phyloP scores from a whole-genome alignment of 2,329 filamentous ascomycete genomes.

The Aplosporella prunicola region DNA sequence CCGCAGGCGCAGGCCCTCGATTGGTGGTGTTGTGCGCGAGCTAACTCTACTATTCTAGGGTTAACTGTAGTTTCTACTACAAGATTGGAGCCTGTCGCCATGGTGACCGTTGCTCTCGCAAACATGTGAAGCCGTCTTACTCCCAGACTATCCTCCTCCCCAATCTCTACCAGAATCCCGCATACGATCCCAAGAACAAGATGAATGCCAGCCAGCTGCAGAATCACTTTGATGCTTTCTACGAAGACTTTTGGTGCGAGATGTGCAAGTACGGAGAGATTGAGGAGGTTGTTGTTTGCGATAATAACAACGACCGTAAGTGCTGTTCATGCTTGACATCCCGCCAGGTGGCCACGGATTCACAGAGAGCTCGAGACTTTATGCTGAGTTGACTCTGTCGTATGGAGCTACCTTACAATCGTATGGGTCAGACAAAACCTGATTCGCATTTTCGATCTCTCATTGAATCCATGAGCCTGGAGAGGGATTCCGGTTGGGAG shows the following conservation, averaged over 20 bases:
- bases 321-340: too few relatives aligned
- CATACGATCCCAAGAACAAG: conserved; percentile 91
- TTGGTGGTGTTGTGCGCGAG: too few relatives aligned
- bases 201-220: conserved; percentile 95
- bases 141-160: conserved; percentile 95
- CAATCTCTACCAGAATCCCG: conserved; percentile 98
- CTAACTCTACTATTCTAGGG: conserved; percentile 28
- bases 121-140: conserved; percentile 99
- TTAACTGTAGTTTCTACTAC: conserved; percentile 99
- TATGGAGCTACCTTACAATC: too few relatives aligned
- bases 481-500: neutral
- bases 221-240: conserved; percentile 99
- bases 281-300: conserved; percentile 95
- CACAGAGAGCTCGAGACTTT: too few relatives aligned
- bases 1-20: too few relatives aligned
- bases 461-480: neutral
- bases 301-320: conserved; percentile 97
- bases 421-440: too few relatives aligned
- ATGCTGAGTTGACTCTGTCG: too few relatives aligned
- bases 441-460: too few relatives aligned
- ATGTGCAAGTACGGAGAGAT: conserved; percentile 98
- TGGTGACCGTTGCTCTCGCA: conserved; percentile 94
- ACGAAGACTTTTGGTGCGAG: conserved; percentile 99
- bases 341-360: neutral
- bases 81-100: conserved; percentile 99